A percentile compares a stretch with the other conserved stretches of the same genome.
These are phyloP conservation scores for Claviceps monticola DNA, from an alignment of 2,329 filamentous ascomycete species.

Conservation along the genomic window DNA sequence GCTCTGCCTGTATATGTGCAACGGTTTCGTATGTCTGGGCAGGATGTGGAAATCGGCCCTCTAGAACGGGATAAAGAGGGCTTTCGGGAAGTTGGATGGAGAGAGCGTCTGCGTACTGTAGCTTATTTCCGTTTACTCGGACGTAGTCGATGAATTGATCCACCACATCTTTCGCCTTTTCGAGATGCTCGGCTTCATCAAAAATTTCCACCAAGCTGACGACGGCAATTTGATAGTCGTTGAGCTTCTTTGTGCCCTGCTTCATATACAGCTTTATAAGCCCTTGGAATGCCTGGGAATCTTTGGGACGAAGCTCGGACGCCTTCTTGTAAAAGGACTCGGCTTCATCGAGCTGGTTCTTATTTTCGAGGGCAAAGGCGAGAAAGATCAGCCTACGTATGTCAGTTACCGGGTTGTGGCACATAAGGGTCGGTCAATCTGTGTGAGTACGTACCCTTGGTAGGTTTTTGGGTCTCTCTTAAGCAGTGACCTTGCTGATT, in stretches of 20 bases:
- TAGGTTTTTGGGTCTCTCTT: constrained; percentile 65
- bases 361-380: constrained; percentile 71
- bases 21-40: constrained; percentile 69
- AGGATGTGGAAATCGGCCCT: constrained; percentile 71
- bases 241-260: constrained; percentile 53
- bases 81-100: constrained; percentile 66
- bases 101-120: constrained; percentile 65
- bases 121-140: constrained; percentile 54
- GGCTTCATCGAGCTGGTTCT: constrained; percentile 55
- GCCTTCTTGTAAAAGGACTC: constrained; percentile 66
- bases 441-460: constrained; percentile 48
- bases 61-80: constrained; percentile 66
- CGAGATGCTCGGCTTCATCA: constrained; percentile 48
- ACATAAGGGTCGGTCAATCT: too few relatives aligned
- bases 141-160: constrained; percentile 70
- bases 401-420: constrained; percentile 2
- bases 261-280: constrained; percentile 75
- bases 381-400: constrained; percentile 57
- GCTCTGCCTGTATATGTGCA: constrained; percentile 68
- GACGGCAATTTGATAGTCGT: constrained; percentile 60
- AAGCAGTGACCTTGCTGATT: constrained; percentile 55
- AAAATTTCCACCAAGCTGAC: constrained; percentile 64
- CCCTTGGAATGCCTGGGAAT: constrained; percentile 84
- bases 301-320: constrained; percentile 54
- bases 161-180: constrained; percentile 52